phyloP scores from a whole-genome alignment of 768 basidiomycete genomes.

The Lyophyllum semitale region DNA sequence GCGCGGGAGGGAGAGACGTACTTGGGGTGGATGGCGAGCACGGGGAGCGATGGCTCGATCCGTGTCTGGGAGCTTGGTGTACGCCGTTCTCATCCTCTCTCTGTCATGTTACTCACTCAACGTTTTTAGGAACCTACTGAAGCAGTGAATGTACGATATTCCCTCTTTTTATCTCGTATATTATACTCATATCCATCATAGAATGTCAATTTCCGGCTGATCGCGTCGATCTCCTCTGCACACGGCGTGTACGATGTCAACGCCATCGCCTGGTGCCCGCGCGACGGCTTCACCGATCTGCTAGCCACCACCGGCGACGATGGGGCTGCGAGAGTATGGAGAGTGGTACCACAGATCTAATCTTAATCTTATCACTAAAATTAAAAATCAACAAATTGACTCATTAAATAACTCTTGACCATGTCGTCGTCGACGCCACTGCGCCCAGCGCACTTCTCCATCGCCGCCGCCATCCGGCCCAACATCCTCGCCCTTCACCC shows the following conservation, averaged over 20 bases:
- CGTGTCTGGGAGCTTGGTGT: slow-evolving; percentile 80
- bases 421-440: slow-evolving; percentile 39
- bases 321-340: slow-evolving; percentile 82
- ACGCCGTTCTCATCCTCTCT: slow-evolving; percentile 18
- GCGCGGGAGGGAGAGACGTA: slow-evolving; percentile 28
- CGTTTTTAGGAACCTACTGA: slow-evolving; percentile 27
- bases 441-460: slow-evolving; percentile 80
- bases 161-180: too few relatives aligned
- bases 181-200: too few relatives aligned
- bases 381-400: slow-evolving; percentile 8
- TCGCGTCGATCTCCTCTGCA: slow-evolving; percentile 61
- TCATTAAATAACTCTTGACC: too few relatives aligned
- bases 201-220: too few relatives aligned
- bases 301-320: slow-evolving; percentile 89
- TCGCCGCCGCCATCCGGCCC: slow-evolving; percentile 84
- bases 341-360: slow-evolving; percentile 23
- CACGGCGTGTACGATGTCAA: slow-evolving; percentile 90
- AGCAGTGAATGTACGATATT: too few relatives aligned
- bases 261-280: slow-evolving; percentile 79
- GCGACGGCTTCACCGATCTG: slow-evolving; percentile 61
- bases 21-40: slow-evolving; percentile 84
- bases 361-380: slow-evolving; percentile 8
- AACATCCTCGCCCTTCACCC: slow-evolving; percentile 92
- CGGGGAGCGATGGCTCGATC: slow-evolving; percentile 83
- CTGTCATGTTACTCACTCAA: background rate